Base-by-base conservation (phyloP, 2,329 filamentous ascomycete species). In the Penicillium psychrosexuale region DNA sequence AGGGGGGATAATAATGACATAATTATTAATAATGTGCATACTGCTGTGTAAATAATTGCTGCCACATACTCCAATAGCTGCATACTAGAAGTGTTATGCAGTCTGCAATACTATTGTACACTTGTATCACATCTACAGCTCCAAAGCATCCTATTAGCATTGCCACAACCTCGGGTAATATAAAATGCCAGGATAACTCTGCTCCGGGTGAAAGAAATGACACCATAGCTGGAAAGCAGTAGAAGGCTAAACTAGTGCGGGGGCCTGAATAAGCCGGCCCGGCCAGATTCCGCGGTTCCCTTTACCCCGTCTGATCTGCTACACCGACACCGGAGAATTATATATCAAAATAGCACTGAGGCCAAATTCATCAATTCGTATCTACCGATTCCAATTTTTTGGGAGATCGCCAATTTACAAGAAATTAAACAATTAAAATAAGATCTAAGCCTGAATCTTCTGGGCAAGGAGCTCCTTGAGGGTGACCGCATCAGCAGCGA, bases 401-500 rank as follows among this genome's bases (percentile, higher is more conserved):
- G 60, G 51, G 56, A 51, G 55, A 61, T 64, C 59, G 62, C 58
- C 60, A 63, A 66, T 66, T 64, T 63, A 66, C 60, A 63, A 56
- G 57, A 51, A 60, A 59, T 33, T 47, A 53, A 57, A 56, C 43
- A 54, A 43, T 48, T 39, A 37, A 52, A 55, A 24, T 19, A 53
- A 27, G 24, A 52, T 59, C 55, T 73, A 74, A 61, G 73, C 76
- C 69, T 80, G 70, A 68, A 97, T 83, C 90, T 97, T 97, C 79
- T 85, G 78, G 83, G 88, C 88, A 72, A 99, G 83, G 71, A 96
- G 92, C 62, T 85, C 84, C 89, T 97, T 97, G 69, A 99, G 87
- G 57, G 91, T 96, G 65, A 92, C 80, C 66, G 94, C 92, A 72
- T 99, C 94, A 67, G 94, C 94, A 56, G 94, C 93, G 72, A 99